Evolutionary conservation across 305 asterid genomes (phyloP), one percentile per base, ranked within the genome.

Genomic region (Fraxinus nigra): DNA sequence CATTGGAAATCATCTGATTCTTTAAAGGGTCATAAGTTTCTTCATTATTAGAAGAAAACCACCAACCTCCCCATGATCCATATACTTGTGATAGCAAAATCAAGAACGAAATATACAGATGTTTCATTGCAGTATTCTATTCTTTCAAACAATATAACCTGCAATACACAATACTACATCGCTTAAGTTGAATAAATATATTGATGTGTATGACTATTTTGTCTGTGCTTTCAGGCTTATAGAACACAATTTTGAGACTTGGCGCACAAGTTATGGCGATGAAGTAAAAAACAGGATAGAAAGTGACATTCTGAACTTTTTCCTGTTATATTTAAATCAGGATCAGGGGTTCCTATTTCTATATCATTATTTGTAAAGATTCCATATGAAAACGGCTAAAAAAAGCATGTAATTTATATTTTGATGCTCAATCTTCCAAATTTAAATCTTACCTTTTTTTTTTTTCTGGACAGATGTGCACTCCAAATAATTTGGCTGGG

Each of bases 21-120:
- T 74, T 80, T 10, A 72, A 26, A 11, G 85, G 78, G 61, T 65
- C 11, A 34, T 77, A 28, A 72, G 65, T 43, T 20, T 81, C 82
- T 26, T 79, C 48, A 30, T 67, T 4, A 20, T 77, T 69, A 8
- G 89, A 78, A 30, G 87, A 83, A 70, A 84, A 87, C 78, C 82
- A 79, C 91, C 91, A 88, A 54, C 85, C 87, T 7, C 85, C 38
- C 24, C 75, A 28, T 5, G 86, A 43, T 1, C 75, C 78, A 51
- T 28, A 18, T 1, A 83, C 34, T 87, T 81, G 90, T 6, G 82
- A 38, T 2, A 72, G 13, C 86, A 84, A 43, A 70, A 85, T 14
- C 67, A 70, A 48, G 75, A 88, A 56, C 38, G 76, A 1, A 1
- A 83, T 11, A 28, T 30, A 13, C 14, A 28, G 74, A 26, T 26